Evolutionary conservation across 164 flowering plant genomes (phyloP), one percentile per base, ranked within the genome.

Genomic region (Nelumbo lutea): DNA sequence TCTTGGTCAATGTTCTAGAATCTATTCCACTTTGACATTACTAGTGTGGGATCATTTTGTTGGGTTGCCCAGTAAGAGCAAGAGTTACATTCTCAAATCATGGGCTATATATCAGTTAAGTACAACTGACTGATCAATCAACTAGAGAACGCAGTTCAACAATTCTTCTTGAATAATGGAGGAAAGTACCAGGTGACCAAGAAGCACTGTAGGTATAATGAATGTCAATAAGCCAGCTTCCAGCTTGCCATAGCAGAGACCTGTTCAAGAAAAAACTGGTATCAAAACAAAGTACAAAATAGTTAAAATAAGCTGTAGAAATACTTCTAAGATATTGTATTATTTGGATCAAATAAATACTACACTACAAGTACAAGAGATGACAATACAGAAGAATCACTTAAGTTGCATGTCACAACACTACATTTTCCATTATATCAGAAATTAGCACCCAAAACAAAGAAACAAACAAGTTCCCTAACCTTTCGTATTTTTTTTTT

Each of bases 241-340:
- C 69, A 93, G 76, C 82, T 94, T 94, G 9, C 98, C 98, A 76
- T 94, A 91, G 83, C 98, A 94, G 66, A 94, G 97, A 55, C 97
- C 98, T 93, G 80, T 51, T 51, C 61, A 56, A n/a, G 61, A 41
- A 7, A 27, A 61, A 9, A 41, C 39, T 10, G 15, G 42, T 15
- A 41, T 14, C 40, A 68, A 68, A 61, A 0, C 42, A 44, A 46
- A 14, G n/a, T 1, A 59, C 15, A 38, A 58, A 9, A 73, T 38
- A 9, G n/a, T 6, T 8, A 67, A 43, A 15, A 41, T 56, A 40
- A 66, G 27, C 27, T 27, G 27, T 27, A 27, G 27, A 27, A 27
- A 27, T 27, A 27, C 27, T 27, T 27, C 27, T 27, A 27, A 27
- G 27, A 27, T 27, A 27, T 27, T 27, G 27, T 27, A 27, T 27